phyloP scores from a whole-genome alignment of 1,284 basidiomycete genomes.

The Heterobasidion annosum region DNA sequence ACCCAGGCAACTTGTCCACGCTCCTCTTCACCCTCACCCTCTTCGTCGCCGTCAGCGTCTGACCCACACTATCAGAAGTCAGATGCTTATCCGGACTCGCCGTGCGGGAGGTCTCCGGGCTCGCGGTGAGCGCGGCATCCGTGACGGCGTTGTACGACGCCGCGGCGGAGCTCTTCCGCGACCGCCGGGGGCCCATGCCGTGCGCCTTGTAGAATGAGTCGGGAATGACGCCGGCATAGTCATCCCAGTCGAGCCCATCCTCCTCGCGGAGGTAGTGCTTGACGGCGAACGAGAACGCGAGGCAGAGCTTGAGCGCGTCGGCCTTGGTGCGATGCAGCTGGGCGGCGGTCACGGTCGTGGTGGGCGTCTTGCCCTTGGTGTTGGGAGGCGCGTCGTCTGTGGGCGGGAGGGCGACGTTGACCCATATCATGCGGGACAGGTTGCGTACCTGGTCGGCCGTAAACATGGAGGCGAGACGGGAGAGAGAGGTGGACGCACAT shows the following conservation, averaged over 20 bases:
- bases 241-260: slow-evolving; percentile 58
- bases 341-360: slow-evolving; percentile 33
- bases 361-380: slow-evolving; percentile 41
- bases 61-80: background rate
- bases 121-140: slow-evolving; percentile 11
- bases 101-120: background rate
- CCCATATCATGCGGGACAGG: slow-evolving; percentile 66
- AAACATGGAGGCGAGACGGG: background rate
- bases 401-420: slow-evolving; percentile 65
- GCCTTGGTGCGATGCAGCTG: slow-evolving; percentile 67
- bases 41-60: slow-evolving; percentile 53
- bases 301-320: slow-evolving; percentile 57
- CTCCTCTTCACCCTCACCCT: slow-evolving; percentile 58
- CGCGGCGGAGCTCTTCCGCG: slow-evolving; percentile 26
- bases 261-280: slow-evolving; percentile 77
- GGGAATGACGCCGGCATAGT: slow-evolving; percentile 62
- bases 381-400: slow-evolving; percentile 29
- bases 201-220: slow-evolving; percentile 35
- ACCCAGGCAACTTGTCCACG: slow-evolving; percentile 34
- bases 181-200: slow-evolving; percentile 9
- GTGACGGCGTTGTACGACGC: slow-evolving; percentile 28
- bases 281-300: slow-evolving; percentile 60
- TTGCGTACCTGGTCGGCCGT: slow-evolving; percentile 40
- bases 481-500: slow-evolving; percentile 28
- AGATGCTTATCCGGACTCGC: slow-evolving; percentile 1